Percentiles rank a stretch among this genome's conserved stretches.
These are phyloP conservation scores for Candida mesenterica DNA, from an alignment of 1,139 yeast species.

Conservation along the genomic window DNA sequence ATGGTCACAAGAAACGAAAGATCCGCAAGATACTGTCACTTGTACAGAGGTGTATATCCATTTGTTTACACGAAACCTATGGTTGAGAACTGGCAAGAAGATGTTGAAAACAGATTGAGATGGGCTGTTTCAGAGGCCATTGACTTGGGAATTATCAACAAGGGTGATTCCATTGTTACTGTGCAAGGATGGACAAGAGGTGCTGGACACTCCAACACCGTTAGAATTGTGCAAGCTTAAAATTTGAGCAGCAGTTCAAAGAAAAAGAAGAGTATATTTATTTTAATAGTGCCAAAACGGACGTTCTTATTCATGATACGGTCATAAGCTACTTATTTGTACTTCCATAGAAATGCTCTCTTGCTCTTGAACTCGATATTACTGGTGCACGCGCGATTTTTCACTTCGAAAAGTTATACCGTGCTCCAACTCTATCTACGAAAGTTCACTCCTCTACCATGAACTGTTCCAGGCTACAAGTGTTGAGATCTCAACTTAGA, in stretches of 20 bases:
- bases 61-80: constrained; percentile 72
- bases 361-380: no score
- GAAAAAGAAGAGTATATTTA: no score
- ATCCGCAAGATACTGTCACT: constrained; percentile 92
- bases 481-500: neutral
- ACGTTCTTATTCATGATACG: no score
- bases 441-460: no score
- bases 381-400: no score
- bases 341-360: no score
- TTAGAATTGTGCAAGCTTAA: constrained; percentile 66
- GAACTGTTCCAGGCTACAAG: no score
- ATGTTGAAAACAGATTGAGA: constrained; percentile 91
- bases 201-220: constrained; percentile 97
- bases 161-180: constrained; percentile 90
- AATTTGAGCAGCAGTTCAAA: no score
- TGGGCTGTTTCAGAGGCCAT: constrained; percentile 93
- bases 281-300: no score
- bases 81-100: constrained; percentile 90
- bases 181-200: constrained; percentile 99
- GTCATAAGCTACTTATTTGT: no score
- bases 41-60: constrained; percentile 98
- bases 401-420: no score
- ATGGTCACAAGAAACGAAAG: constrained; percentile 96
- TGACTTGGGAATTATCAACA: constrained; percentile 77
- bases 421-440: no score